A percentile compares a stretch with the other conserved stretches of the same genome.
These are phyloP conservation scores for Aspergillus fructus DNA, from an alignment of 2,329 filamentous ascomycete species.

Conservation along the genomic window DNA sequence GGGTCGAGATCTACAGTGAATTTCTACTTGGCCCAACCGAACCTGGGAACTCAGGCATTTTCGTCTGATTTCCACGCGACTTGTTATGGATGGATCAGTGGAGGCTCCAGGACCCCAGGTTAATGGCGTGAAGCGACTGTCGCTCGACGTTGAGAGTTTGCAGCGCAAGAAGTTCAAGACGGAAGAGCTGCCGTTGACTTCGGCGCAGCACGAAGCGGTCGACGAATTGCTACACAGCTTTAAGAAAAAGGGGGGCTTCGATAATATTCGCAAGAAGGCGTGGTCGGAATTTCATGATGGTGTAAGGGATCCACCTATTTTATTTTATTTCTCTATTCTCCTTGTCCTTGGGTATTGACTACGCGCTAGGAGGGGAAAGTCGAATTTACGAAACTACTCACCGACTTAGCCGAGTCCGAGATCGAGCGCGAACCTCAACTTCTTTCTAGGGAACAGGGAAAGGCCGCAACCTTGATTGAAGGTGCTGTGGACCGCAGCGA, in stretches of 20 bases:
- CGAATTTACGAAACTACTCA: slow-evolving; percentile 52
- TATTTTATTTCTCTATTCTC: background rate
- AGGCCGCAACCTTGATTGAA: slow-evolving; percentile 63
- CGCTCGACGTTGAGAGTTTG: slow-evolving; percentile 33
- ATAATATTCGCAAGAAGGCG: slow-evolving; percentile 59
- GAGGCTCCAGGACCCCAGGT: slow-evolving; percentile 30
- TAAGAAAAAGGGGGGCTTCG: slow-evolving; percentile 67
- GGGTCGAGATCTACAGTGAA: background rate
- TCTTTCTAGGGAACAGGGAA: slow-evolving; percentile 60
- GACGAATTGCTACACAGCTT: slow-evolving; percentile 62
- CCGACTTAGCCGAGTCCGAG: slow-evolving; percentile 58
- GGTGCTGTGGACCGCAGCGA: slow-evolving; percentile 64
- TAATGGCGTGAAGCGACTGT: slow-evolving; percentile 28
- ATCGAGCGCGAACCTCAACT: slow-evolving; percentile 63
- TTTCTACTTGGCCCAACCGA: background rate
- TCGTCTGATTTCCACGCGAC: slow-evolving; percentile 8
- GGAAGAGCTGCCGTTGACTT: slow-evolving; percentile 60
- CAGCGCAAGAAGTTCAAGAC: slow-evolving; percentile 55
- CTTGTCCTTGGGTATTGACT: slow-evolving; percentile 6
- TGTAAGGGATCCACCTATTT: slow-evolving; percentile 38
- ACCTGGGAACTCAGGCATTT: background rate
- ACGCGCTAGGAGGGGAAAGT: slow-evolving; percentile 50
- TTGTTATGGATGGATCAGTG: slow-evolving; percentile 35
- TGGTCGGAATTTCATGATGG: slow-evolving; percentile 59
- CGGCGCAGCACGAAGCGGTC: slow-evolving; percentile 58